Evolutionary conservation across 768 basidiomycete genomes (phyloP), one percentile per base, ranked within the genome.

Genomic region (Gyrodon lividus): DNA sequence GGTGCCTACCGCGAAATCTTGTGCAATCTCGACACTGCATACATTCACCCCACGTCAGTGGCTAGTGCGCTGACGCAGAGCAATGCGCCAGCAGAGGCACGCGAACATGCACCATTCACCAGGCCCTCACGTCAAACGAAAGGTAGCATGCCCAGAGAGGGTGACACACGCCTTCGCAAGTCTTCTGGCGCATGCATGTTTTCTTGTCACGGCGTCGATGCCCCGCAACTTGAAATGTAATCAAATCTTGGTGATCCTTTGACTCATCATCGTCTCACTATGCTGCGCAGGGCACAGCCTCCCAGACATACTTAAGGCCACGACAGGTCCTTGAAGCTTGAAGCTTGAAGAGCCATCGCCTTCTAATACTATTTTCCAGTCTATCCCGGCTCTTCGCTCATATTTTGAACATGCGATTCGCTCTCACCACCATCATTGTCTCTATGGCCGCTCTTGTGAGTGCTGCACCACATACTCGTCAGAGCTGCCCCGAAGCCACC

Each of bases 401-500:
- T 14, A 28, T 48, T 35, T 44, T 42, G 45, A 43, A 23, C 23
- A 69, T 67, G 67, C 47, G 50, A 46, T 34, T 62, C 34, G 41
- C 44, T 30, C 38, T 66, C 22, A 35, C 45, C 14, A 44, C 48
- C 14, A 22, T 61, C 22, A 10, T 63, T 26, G 46, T 47, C 10
- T 54, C 45, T 34, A 43, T 38, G 22, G 47, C 54, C 39, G 41
- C 54, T 34, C 23, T 68, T 4, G 61, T 57, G 6, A 39, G 50
- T 7, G 66, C 57, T 0, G 46, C 50, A 5, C 68, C 63, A 2
- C 58, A 50, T 3, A 40, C 59, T 30, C 63, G 68, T 17, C 57
- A 55, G 30, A 45, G 4, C 7, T 67, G 66, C 45, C 0, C 66
- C 2, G n/a, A 63, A 37, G 66, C 66, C 19, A 1, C 59, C 12